These are phyloP conservation scores for Aspergillus niger DNA, from an alignment of 2,329 filamentous ascomycete genomes.

Conservation along the genomic window DNA sequence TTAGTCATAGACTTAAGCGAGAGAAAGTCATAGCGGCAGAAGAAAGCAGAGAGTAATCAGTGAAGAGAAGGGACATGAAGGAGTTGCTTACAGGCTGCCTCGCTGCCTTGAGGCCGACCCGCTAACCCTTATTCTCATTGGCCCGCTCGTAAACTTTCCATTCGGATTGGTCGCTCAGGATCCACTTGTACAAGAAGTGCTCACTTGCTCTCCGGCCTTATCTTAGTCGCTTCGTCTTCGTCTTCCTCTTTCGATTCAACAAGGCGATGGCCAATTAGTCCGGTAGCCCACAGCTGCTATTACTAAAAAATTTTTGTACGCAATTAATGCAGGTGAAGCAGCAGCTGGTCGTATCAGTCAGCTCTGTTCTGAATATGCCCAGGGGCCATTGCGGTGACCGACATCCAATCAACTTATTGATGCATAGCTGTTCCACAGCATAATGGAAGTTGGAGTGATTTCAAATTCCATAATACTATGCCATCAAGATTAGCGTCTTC, in stretches of 20 bases:
- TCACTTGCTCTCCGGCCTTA: neutral
- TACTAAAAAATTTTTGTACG: neutral
- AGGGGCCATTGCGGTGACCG: neutral
- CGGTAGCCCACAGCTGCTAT: neutral
- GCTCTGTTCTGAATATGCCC: neutral
- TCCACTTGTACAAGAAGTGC: neutral
- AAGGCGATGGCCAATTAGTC: neutral
- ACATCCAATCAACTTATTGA: neutral
- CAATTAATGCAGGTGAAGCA: neutral
- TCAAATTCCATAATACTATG: too few species aligned
- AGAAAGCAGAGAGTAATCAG: neutral
- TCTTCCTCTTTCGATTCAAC: too few species aligned
- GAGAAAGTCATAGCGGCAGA: neutral
- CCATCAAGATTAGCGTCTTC: too few species aligned
- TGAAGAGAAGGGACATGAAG: neutral
- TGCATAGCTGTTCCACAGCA: neutral
- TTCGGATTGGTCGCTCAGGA: neutral
- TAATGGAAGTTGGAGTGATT: too few species aligned
- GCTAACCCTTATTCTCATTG: neutral
- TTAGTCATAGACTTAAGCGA: neutral
- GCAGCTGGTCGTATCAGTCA: neutral
- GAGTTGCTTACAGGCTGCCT: neutral
- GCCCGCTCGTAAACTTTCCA: constrained; percentile 1
- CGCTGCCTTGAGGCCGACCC: neutral
- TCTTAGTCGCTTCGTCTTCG: neutral